Evolutionary conservation across 2,329 filamentous ascomycete species (phyloP), one percentile per base, ranked within the genome.

Genomic region (Endocalyx cinctus): DNA sequence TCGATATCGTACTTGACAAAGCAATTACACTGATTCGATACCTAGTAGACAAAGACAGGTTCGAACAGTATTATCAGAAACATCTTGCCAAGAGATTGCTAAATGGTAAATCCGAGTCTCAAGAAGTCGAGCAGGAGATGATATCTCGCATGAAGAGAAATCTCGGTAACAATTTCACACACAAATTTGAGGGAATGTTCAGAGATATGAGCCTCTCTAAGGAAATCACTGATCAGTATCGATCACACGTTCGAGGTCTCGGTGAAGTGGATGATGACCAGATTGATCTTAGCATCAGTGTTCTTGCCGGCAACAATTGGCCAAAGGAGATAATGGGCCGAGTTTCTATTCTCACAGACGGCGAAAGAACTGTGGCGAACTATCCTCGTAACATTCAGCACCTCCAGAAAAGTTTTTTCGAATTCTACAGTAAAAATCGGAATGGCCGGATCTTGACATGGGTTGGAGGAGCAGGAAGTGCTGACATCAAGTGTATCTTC

Each of bases 11-110:
- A 1, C 68, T 97, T 25, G 89, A 96, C 38, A 94, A 92, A 55
- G 89, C 89, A 10, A 94, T 95, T 40, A 79, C 83, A 0, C 69
- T 98, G 6, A 74, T 98, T 33, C 81, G 88, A 28, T 96, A 94
- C 48, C 76, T 98, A 23, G 78, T 82, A 35, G 90, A 97, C 52
- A 92, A 90, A 62, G 92, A 98, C 56, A 72, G 94, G 47, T 96
- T 98, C 52, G 90, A 98, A 64, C 79, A 85, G 5, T 98, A 98
- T 60, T 97, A 98, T 68, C 95, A 97, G 68, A 94, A 94, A 57
- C 92, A 98, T 62, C 73, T 98, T 16, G 90, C 87, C 27, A 83
- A 87, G 39, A 80, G 92, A 32, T 67, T 98, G 26, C 69, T 98
- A 13, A 86, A 92, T 63, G 86, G 83, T 55, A 94, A 92, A 51